Base-by-base conservation (phyloP, 1,284 basidiomycete species). In the Marasmius sp. region DNA sequence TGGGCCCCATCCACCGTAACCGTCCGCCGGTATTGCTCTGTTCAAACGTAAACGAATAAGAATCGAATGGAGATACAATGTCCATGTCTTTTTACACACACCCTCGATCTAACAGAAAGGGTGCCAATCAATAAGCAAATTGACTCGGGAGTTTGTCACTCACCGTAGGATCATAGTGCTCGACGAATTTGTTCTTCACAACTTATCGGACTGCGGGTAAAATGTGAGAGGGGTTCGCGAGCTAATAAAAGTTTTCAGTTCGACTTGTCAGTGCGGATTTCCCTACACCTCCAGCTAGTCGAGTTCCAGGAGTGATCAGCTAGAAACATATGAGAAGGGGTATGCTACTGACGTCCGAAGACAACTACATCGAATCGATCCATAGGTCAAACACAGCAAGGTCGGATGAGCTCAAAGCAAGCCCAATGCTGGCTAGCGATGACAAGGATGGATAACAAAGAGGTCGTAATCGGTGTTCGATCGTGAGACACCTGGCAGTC, bases 161-260 rank as follows among this genome's bases (percentile, higher is more conserved):
- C 57, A 89, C 91, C 89, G 91, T 93, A 27, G 91, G 91, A 70
- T 93, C 89, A 93, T n/a, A n/a, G 65, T 82, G 82, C 68, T 91
- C 87, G 47, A 91, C 78, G 72, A 94, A 94, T 58, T 85, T 79
- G 69, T 89, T 85, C 68, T 51, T 49, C 27, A 59, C 51, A 55
- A 61, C 52, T 57, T 56, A 8, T 60, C 49, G 10, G 60, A 51
- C 49, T 58, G 49, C 11, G 33, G 61, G 6, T 22, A n/a, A 27
- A 36, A 6, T 12, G 9, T 49, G 16, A 27, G 47, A 53, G 14
- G 55, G 14, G 14, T 47, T 33, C 6, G 14, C n/a, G 18, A 8
- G 33, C n/a, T n/a, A 12, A 9, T 20, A 12, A 57, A 16, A 54
- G 16, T 10, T 11, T 3, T 36, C 11, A 34, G 18, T 10, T 27